phyloP scores from a whole-genome alignment of 352 stramenopile species.

The Phytophthora sojae region DNA sequence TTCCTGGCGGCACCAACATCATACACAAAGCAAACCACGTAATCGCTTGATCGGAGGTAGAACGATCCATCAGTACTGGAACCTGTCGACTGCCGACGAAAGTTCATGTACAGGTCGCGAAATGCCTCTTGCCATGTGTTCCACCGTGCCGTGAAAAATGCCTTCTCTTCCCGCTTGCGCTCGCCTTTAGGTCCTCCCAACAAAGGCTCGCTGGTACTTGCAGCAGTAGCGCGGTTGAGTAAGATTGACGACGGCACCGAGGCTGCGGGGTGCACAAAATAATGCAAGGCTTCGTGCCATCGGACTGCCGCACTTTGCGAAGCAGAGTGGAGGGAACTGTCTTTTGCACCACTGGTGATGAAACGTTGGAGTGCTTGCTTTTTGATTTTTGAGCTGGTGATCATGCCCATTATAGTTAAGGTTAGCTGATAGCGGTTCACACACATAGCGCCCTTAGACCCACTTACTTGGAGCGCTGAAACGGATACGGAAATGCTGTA shows the following conservation, averaged over 20 bases:
- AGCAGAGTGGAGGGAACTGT: not conserved
- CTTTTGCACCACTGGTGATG: conserved; percentile 4
- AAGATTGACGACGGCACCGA: conserved; percentile 60
- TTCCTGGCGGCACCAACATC: conserved; percentile 11
- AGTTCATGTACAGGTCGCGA: conserved; percentile 72
- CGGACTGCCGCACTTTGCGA: conserved; percentile 41
- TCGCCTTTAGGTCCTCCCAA: conserved; percentile 31
- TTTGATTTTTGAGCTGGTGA: conserved; percentile 44
- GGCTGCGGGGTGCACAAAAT: conserved; percentile 71
- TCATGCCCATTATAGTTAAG: not conserved
- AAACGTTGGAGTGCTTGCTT: conserved; percentile 47
- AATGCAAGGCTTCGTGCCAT: conserved; percentile 72
- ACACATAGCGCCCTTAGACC: not conserved
- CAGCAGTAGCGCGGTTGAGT: conserved; percentile 43
- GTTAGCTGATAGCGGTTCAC: conserved; percentile 4
- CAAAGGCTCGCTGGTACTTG: conserved; percentile 37
- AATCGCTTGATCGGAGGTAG: conserved; percentile 74
- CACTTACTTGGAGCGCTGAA: conserved; percentile 63
- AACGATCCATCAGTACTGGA: conserved; percentile 29
- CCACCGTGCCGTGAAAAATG: conserved; percentile 67
- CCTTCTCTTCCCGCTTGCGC: conserved; percentile 59
- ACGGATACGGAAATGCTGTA: conserved; percentile 71
- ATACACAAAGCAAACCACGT: conserved; percentile 65
- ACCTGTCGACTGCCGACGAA: conserved; percentile 37
- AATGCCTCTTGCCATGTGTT: conserved; percentile 76